Conservation (phyloP, 768 basidiomycete species). For the Pleurotus ostreatus region DNA sequence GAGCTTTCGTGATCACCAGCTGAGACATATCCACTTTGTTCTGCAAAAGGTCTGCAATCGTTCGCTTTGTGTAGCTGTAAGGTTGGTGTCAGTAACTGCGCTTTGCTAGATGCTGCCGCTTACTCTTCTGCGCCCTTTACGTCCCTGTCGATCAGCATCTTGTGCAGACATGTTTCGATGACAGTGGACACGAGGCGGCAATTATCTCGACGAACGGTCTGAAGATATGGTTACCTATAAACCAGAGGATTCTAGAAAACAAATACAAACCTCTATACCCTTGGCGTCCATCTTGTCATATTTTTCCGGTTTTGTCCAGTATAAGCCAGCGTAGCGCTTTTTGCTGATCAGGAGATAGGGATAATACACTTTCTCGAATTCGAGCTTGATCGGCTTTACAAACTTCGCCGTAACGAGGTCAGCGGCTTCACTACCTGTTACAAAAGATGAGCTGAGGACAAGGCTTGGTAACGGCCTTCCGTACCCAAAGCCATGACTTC, state of each 20-base stretch:
- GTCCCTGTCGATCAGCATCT: conserved; percentile 94
- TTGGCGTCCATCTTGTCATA: conserved; percentile 99
- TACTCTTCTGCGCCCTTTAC: conserved; percentile 92
- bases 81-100: conserved; percentile 5
- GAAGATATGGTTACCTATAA: background rate
- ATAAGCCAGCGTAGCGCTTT: conserved; percentile 96
- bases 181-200: conserved; percentile 98
- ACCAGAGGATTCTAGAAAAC: background rate
- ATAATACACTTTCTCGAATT: conserved; percentile 99
- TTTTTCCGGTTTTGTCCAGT: conserved; percentile 94
- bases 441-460: background rate
- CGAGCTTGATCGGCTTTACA: conserved; percentile 93
- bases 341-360: conserved; percentile 98
- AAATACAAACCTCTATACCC: conserved; percentile 75
- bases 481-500: conserved; percentile 88
- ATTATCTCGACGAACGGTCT: conserved; percentile 98
- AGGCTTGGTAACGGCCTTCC: conserved; percentile 14
- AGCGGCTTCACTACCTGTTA: conserved; percentile 84
- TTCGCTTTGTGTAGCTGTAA: conserved; percentile 84
- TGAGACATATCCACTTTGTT: conserved; percentile 99
- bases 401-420: conserved; percentile 89
- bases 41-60: conserved; percentile 89
- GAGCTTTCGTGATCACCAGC: conserved; percentile 96
- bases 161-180: conserved; percentile 96
- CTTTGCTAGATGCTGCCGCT: conserved; percentile 19